Evolutionary conservation across 169 alveolate genomes (phyloP), one percentile per base, ranked within the genome.

Genomic region (Theileria orientalis): DNA sequence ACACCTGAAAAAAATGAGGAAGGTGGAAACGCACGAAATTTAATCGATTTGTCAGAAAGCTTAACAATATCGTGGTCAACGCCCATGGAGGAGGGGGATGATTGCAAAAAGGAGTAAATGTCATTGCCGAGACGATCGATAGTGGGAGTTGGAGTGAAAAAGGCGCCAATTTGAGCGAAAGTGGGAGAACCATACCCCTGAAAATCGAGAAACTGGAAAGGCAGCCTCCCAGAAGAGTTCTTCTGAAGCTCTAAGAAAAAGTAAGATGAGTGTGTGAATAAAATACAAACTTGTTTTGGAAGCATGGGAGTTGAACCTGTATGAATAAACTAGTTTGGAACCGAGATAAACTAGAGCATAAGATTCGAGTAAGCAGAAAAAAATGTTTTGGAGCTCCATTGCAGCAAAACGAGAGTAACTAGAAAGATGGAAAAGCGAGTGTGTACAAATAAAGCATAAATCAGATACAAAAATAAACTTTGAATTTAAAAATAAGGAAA

Each of bases 161-260:
- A 82, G 19, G 64, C 69, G 16, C 89, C 89, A 49, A 82, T 49
- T 42, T 82, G 72, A 37, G 82, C 82, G 52, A 82, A 82, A 14
- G 77, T 35, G 2, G 64, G 59, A 3, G 29, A 54, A 3, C 44
- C 56, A 29, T 7, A 30, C 7, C 19, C 25, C 37, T 47, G 52
- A 13, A 25, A 44, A 23, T 46, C 46, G 33, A 21, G 27, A 14
- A 35, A 2, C 37, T 33, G 25, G 13, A 30, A 16, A 1, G 52
- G 62, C 27, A 49, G 29, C 3, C 44, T 29, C 23, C 21, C 64
- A n/a, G 40, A 19, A 11, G 25, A 19, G 46, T 37, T 19, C 16
- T 13, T 42, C 33, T 30, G 25, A 21, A 44, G 46, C 3, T 33
- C 63, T 44, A 35, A 47, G 23, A 52, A 14, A 13, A 23, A 21